Base-by-base conservation (phyloP, 495 filamentous ascomycete genomes). In the Pyronema omphalodes region DNA sequence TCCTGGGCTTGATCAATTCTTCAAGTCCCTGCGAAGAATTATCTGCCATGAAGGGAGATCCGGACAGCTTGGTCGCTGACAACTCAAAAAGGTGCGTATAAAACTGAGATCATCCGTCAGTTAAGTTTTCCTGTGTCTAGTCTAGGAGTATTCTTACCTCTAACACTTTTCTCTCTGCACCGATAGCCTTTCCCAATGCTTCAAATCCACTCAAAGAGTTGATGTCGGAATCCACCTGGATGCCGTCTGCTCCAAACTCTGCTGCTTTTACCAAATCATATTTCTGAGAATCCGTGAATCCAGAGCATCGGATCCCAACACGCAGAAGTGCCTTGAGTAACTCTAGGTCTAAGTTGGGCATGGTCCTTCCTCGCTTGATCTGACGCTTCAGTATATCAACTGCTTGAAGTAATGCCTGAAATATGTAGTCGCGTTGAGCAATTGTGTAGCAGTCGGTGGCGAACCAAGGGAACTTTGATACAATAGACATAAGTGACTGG, bases 381-480 rank as follows among this genome's bases (percentile, higher is more conserved):
- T 65, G 62, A 15, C 62, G 62, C 64, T 65, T 65, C 14, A 65
- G 56, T 29, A 65, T 65, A 50, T 65, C 62, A 29, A 58, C 55
- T 46, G 62, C 62, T 37, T 57, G 55, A 36, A 61, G 52, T 3
- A 65, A 46, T 6, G 62, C 59, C 37, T 65, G 57, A 11, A 60
- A 65, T 29, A 65, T 65, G 43, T 61, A 65, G 36, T 65, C 62
- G 1, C 62, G 62, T 54, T 65, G 62, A 18, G 61, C 52, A 33
- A 65, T 55, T 17, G 62, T 65, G 52, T 65, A 65, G 17, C 61
- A 47, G 19, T 61, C 49, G 36, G 62, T 56, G 9, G 62, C 63
- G 46, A 65, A 65, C 62, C 62, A 65, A 37, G 62, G 62, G 49
- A 65, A 65, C 39, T 65, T 65, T 15, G 62, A 64, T 17, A 65